Base-by-base conservation (phyloP, 2,329 filamentous ascomycete genomes). In the Neopestalotiopsis clavispora region DNA sequence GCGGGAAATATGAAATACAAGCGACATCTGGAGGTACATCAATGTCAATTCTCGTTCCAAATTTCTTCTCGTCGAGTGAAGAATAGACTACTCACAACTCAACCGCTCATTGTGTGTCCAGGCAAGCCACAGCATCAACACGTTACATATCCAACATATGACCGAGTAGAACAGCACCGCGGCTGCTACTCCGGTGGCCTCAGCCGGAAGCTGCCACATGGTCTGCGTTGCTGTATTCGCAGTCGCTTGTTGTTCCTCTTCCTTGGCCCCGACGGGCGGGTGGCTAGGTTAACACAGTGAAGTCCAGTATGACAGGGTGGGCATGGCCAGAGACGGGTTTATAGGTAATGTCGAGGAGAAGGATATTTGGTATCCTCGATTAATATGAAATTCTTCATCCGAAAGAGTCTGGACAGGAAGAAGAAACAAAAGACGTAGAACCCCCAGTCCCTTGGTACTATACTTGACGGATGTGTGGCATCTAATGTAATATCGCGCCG, bases 101-200 rank as follows among this genome's bases (percentile, higher is more conserved):
- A 70, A 65, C n/a, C 70, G 64, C 57, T 72, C 72, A 30, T 67
- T 69, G 13, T 72, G 71, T 13, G 56, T 59, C 72, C 69, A 71
- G 4, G 71, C 69, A 14, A 73, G 68, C 72, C 72, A 73, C 12
- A 72, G 40, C 62, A 73, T 67, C 42, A 72, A n/a, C 30, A 63
- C 32, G 32, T 70, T 68, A 45, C 45, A 60, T 14, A 71, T 49
- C 52, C 58, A 60, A 13, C 66, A 70, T 23, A 71, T 23, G n/a
- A 69, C 64, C 14, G 71, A 71, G 34, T 69, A 73, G 4, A 67
- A 20, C 10, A 73, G 63, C 2, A 73, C 72, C 13, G 63, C 72
- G 12, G 62, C 67, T 4, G 71, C 72, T 14, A 67, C 64, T 13
- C 69, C 70, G 14, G 52, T 62, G 6, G 67, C 71, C 32, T 68